phyloP scores from a whole-genome alignment of 208 protist genomes.

The Wallacemonas collosoma region DNA sequence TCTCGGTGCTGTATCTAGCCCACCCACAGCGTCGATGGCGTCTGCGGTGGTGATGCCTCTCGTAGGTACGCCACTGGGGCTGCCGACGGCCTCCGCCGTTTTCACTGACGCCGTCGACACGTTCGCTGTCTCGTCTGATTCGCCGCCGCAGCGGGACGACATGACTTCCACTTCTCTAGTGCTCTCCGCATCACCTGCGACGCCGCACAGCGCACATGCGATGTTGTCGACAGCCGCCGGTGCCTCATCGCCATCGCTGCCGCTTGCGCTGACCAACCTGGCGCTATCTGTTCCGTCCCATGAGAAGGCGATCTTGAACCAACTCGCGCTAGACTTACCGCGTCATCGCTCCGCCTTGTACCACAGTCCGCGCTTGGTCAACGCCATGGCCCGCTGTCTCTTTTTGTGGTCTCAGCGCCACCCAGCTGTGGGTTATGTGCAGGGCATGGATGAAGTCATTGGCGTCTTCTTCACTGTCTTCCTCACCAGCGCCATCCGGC shows the following conservation, averaged over 20 bases:
- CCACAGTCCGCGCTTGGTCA: conserved; percentile 37
- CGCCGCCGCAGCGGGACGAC: too few relatives aligned
- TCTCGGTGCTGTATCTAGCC: background rate
- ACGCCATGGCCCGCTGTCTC: conserved; percentile 83
- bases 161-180: too few relatives aligned
- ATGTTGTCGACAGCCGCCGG: background rate
- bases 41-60: too few relatives aligned
- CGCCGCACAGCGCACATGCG: background rate
- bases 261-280: background rate
- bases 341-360: conserved; percentile 71
- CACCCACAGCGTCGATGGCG: too few relatives aligned
- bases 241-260: background rate
- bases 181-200: too few relatives aligned
- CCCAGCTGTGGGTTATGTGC: conserved; percentile 94
- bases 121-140: too few relatives aligned
- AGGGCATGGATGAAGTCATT: conserved; percentile 96
- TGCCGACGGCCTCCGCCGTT: too few relatives aligned
- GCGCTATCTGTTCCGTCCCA: conserved; percentile 35
- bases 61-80: too few relatives aligned
- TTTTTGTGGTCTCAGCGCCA: conserved; percentile 94
- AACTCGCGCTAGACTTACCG: conserved; percentile 80
- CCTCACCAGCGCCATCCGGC: conserved; percentile 57
- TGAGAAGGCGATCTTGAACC: conserved; percentile 60
- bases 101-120: too few relatives aligned
- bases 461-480: conserved; percentile 93